Evolutionary conservation across 257 asterid genomes (phyloP).

Genomic region (Forsythia suspensa): DNA sequence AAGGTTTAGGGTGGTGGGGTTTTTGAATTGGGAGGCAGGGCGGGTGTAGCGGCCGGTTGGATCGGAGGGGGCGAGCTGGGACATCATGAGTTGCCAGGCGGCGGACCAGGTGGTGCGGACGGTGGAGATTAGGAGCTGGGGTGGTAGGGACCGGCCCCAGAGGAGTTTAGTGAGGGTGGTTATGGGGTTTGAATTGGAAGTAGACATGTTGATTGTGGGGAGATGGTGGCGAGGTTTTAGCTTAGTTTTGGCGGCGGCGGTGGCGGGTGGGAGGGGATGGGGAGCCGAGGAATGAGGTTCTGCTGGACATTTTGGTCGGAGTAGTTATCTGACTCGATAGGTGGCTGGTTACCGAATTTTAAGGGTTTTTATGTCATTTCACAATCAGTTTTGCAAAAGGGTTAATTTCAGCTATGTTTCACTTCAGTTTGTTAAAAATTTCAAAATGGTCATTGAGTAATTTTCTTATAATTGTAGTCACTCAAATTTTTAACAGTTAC

Average conservation of each 20-base stretch:
- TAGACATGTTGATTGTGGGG: slow-evolving; percentile 30
- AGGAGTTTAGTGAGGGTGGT: slow-evolving; percentile 68
- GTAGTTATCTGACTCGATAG: neutral
- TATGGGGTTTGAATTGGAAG: slow-evolving; percentile 47
- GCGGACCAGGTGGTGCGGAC: slow-evolving; percentile 93
- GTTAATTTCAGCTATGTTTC: too few species aligned
- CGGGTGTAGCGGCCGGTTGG: slow-evolving; percentile 75
- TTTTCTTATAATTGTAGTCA: too few species aligned
- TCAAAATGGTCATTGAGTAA: too few species aligned
- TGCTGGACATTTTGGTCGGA: slow-evolving; percentile 26
- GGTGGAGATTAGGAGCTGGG: slow-evolving; percentile 86
- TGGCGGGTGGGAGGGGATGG: slow-evolving; percentile 30
- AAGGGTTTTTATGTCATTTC: neutral
- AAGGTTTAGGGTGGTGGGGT: slow-evolving; percentile 20
- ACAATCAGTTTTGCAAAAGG: too few species aligned
- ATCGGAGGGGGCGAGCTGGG: slow-evolving; percentile 96
- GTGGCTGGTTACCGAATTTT: neutral
- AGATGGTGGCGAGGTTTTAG: slow-evolving; percentile 22
- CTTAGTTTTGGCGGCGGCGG: slow-evolving; percentile 25
- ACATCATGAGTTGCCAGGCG: slow-evolving; percentile 95
- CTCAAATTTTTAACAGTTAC: too few species aligned
- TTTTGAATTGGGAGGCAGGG: slow-evolving; percentile 81
- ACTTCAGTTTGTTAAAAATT: too few species aligned
- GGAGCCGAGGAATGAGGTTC: slow-evolving; percentile 36
- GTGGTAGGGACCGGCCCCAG: slow-evolving; percentile 92